A percentile compares a stretch with the other conserved stretches of the same genome.
These are phyloP conservation scores for Neophaeococcomyces aloes DNA, from an alignment of 2,329 filamentous ascomycete species.

Conservation along the genomic window DNA sequence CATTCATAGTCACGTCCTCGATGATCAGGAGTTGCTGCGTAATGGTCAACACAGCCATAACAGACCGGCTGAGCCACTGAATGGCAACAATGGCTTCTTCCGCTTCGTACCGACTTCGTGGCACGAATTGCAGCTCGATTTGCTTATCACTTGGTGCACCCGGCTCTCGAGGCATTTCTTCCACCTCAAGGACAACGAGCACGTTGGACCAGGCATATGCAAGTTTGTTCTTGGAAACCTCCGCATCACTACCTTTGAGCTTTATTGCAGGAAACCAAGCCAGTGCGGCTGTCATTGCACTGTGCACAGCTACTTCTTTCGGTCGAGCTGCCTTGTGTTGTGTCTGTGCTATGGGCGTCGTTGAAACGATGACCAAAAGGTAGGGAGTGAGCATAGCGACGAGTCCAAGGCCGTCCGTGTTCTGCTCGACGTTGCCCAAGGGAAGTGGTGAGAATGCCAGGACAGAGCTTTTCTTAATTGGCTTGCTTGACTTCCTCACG, in stretches of 20 bases:
- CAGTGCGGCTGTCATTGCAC: constrained; percentile 82
- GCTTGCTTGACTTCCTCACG: constrained; percentile 47
- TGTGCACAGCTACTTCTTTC: constrained; percentile 81
- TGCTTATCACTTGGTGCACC: constrained; percentile 61
- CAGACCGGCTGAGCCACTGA: constrained; percentile 91
- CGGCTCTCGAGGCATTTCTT: constrained; percentile 51
- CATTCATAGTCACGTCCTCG: constrained; percentile 77
- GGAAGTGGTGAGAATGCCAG: constrained; percentile 84
- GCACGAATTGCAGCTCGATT: constrained; percentile 64
- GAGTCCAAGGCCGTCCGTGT: constrained; percentile 75
- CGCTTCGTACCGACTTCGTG: constrained; percentile 80
- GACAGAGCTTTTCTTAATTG: constrained; percentile 84
- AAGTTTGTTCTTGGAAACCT: constrained; percentile 64
- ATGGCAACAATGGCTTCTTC: constrained; percentile 93
- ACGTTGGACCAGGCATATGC: constrained; percentile 99
- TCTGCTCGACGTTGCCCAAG: constrained; percentile 83
- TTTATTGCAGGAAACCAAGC: constrained; percentile 97
- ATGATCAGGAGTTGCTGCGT: constrained; percentile 87
- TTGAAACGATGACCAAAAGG: constrained; percentile 90
- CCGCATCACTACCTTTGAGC: constrained; percentile 63
- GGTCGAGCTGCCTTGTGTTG: constrained; percentile 88
- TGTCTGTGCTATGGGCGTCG: constrained; percentile 88
- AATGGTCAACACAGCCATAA: constrained; percentile 82
- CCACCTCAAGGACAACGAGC: constrained; percentile 82
- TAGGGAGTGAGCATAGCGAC: constrained; percentile 96